These are phyloP conservation scores for Blastocystis sp. DNA, from an alignment of 352 stramenopile species.

Conservation along the genomic window DNA sequence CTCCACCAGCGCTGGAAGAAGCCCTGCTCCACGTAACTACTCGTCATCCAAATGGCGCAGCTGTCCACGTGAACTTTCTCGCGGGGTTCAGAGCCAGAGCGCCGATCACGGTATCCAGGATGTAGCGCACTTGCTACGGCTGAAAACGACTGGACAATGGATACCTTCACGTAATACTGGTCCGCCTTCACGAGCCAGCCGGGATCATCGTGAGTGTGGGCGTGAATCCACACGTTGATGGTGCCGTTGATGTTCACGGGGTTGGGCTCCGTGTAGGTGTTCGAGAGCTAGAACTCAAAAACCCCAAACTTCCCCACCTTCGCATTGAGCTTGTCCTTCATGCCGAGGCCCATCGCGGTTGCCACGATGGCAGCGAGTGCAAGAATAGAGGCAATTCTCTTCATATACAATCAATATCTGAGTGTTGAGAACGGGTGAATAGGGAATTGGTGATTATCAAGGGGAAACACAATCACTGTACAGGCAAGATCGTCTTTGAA, in stretches of 20 bases:
- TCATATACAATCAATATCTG: slow-evolving; percentile 57
- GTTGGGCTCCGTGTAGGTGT: slow-evolving; percentile 28
- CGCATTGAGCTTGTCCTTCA: slow-evolving; percentile 47
- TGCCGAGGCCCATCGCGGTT: not conserved
- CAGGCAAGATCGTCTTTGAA: not conserved
- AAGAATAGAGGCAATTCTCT: slow-evolving; percentile 14
- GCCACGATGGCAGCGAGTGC: not conserved
- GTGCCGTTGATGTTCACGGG: slow-evolving; percentile 34
- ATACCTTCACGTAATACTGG: slow-evolving; percentile 84
- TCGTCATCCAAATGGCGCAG: not conserved
- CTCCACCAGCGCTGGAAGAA: slow-evolving; percentile 94
- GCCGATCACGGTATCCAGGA: slow-evolving; percentile 86
- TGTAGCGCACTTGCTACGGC: slow-evolving; percentile 82
- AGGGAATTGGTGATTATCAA: not conserved
- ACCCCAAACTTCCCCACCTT: not conserved
- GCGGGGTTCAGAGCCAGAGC: slow-evolving; percentile 83
- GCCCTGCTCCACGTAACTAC: slow-evolving; percentile 84
- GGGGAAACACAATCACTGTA: slow-evolving; percentile 36
- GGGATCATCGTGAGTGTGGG: slow-evolving; percentile 68
- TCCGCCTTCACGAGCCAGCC: slow-evolving; percentile 93
- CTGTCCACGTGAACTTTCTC: slow-evolving; percentile 81
- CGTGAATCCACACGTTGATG: slow-evolving; percentile 67
- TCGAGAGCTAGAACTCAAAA: slow-evolving; percentile 12
- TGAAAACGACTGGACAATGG: slow-evolving; percentile 38
- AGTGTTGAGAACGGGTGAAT: not conserved